Percentiles rank a stretch among this genome's conserved stretches.
Evolutionary conservation across 2,329 filamentous ascomycete genomes (phyloP).

Genomic region (Leptographium flavum): DNA sequence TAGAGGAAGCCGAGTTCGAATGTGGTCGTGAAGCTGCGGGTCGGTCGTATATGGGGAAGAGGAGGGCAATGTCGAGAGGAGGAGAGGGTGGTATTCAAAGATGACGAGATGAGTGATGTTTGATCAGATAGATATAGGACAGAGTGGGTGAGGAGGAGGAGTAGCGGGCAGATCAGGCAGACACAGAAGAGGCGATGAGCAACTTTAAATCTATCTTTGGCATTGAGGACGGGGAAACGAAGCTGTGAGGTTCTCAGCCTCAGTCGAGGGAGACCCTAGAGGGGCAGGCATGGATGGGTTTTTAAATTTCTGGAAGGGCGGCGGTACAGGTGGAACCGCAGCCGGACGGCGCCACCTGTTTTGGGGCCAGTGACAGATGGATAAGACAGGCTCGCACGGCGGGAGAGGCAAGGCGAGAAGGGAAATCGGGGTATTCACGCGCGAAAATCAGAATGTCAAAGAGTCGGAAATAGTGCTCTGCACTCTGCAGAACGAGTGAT

Average conservation of each 20-base stretch:
- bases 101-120: not conserved
- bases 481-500: too few relatives aligned
- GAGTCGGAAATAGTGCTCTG: too few relatives aligned
- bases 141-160: not conserved
- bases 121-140: not conserved
- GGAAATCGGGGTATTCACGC: too few relatives aligned
- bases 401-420: not conserved
- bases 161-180: not conserved
- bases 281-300: conserved; percentile 4
- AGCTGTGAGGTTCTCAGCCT: conserved; percentile 9
- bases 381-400: not conserved
- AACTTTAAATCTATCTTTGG: conserved; percentile 9
- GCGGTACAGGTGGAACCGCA: conserved; percentile 6
- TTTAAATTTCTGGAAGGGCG: conserved; percentile 5
- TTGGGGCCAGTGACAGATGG: not conserved
- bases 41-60: not conserved
- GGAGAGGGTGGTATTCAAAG: conserved; percentile 1
- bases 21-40: too few relatives aligned
- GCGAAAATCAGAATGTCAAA: too few relatives aligned
- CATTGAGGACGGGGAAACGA: not conserved
- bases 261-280: conserved; percentile 3
- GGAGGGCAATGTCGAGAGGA: not conserved
- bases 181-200: not conserved
- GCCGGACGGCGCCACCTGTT: conserved; percentile 1
- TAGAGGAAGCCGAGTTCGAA: too few relatives aligned